These are phyloP conservation scores for Tylopilus felleus DNA, from an alignment of 768 basidiomycete species.

Conservation along the genomic window DNA sequence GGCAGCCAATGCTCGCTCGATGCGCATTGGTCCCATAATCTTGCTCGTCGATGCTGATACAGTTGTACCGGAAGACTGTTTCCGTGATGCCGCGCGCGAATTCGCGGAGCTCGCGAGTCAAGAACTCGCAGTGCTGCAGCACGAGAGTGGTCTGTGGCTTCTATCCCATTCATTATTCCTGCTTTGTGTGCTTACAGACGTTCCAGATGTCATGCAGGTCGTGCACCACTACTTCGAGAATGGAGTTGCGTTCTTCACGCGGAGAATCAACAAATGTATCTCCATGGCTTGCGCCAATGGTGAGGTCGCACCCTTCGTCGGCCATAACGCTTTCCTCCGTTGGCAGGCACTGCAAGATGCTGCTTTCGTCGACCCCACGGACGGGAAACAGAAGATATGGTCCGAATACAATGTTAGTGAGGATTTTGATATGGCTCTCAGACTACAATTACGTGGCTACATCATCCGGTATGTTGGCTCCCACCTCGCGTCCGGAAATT, in stretches of 20 bases:
- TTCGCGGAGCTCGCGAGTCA: constrained; percentile 65
- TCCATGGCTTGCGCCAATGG: constrained; percentile 80
- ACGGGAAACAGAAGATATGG: constrained; percentile 68
- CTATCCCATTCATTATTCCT: constrained; percentile 7
- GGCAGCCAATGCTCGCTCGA: constrained; percentile 69
- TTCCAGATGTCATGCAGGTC: constrained; percentile 82
- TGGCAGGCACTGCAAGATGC: constrained; percentile 91
- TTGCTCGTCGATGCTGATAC: constrained; percentile 89
- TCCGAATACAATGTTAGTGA: constrained; percentile 65
- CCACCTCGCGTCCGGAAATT: background rate
- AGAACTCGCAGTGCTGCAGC: constrained; percentile 80
- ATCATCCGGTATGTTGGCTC: constrained; percentile 49
- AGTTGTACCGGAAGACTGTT: constrained; percentile 85
- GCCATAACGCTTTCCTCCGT: constrained; percentile 85
- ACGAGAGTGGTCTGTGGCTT: constrained; percentile 70
- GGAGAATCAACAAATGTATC: constrained; percentile 80
- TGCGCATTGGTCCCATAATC: constrained; percentile 75
- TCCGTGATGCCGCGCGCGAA: constrained; percentile 87
- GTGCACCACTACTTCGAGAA: constrained; percentile 90
- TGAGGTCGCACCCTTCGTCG: constrained; percentile 75
- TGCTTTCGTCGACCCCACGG: constrained; percentile 55
- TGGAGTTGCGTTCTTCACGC: constrained; percentile 84
- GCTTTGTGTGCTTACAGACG: constrained; percentile 4
- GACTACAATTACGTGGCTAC: constrained; percentile 61
- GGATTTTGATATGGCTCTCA: constrained; percentile 67